phyloP scores from a whole-genome alignment of 306 rosid species.

The Prunus davidiana region DNA sequence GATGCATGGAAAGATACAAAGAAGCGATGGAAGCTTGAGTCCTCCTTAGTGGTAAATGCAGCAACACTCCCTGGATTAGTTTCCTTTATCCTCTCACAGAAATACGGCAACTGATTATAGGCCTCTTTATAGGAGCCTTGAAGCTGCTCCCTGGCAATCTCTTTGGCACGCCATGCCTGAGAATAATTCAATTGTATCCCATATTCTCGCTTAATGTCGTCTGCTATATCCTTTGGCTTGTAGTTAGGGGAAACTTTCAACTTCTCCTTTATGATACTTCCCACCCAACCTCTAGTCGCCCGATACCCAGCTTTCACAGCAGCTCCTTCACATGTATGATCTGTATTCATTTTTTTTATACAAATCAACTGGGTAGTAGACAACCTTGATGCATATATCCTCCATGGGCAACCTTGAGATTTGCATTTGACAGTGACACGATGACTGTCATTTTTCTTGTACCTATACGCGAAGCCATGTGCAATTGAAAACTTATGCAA shows the following conservation, averaged over 20 bases:
- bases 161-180: conserved; percentile 99
- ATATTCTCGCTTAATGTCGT: conserved; percentile 86
- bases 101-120: conserved; percentile 74
- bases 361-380: conserved; percentile 90
- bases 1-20: conserved; percentile 87
- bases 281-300: conserved; percentile 98
- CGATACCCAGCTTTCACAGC: conserved; percentile 92
- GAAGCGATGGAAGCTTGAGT: conserved; percentile 89
- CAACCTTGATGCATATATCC: conserved; percentile 89
- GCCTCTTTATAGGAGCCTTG: conserved; percentile 98
- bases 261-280: conserved; percentile 94
- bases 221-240: conserved; percentile 95
- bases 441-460: conserved; percentile 91
- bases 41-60: conserved; percentile 84
- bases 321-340: conserved; percentile 92
- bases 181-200: conserved; percentile 94
- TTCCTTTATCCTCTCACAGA: conserved; percentile 88
- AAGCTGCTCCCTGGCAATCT: conserved; percentile 94
- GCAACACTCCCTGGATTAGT: conserved; percentile 93
- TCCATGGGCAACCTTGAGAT: conserved; percentile 93
- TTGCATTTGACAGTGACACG: conserved; percentile 97
- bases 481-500: conserved; percentile 95
- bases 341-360: conserved; percentile 77
- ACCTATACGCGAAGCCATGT: conserved; percentile 85
- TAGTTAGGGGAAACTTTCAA: conserved; percentile 83